phyloP scores from a whole-genome alignment of 805 yeast species.

The Vanderwaltozyma tropicalis region DNA sequence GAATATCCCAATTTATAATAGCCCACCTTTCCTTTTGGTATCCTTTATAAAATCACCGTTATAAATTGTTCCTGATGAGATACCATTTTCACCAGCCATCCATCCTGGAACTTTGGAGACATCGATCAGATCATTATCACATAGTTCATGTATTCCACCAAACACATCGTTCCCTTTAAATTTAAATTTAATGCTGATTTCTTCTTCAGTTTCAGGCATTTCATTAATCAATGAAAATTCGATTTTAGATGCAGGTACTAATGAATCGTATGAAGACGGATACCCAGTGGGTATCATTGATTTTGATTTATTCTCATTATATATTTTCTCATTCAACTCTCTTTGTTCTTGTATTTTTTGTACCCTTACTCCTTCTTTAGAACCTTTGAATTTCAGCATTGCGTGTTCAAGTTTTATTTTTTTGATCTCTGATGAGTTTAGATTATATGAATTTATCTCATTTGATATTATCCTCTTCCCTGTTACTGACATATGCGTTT shows the following conservation, averaged over 20 bases:
- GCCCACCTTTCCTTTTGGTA: conserved; percentile 11
- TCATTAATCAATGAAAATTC: conserved; percentile 35
- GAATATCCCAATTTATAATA: too few relatives aligned
- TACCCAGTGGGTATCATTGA: too few relatives aligned
- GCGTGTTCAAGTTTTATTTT: conserved; percentile 36
- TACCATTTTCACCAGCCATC: conserved; percentile 69
- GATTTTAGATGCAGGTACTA: conserved; percentile 48
- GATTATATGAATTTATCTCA: conserved; percentile 1
- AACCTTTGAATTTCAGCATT: conserved; percentile 54
- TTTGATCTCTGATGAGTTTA: conserved; percentile 15
- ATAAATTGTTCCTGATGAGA: conserved; percentile 36
- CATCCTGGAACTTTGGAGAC: conserved; percentile 57
- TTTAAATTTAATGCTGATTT: conserved; percentile 22
- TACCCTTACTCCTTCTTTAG: conserved; percentile 29
- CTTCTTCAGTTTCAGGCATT: conserved; percentile 11
- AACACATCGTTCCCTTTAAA: conserved; percentile 62
- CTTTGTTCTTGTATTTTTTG: conserved; percentile 10
- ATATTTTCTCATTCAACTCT: conserved; percentile 2
- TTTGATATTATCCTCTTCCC: conserved; percentile 6
- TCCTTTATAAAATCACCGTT: conserved; percentile 29
- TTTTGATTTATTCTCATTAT: conserved; percentile 1
- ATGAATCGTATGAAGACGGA: conserved; percentile 29
- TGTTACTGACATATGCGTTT: conserved; percentile 33
- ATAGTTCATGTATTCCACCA: conserved; percentile 67
- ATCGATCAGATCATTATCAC: conserved; percentile 39